These are phyloP conservation scores for Psidium friedrichsthalianum DNA, from an alignment of 345 rosid species.

Conservation along the genomic window DNA sequence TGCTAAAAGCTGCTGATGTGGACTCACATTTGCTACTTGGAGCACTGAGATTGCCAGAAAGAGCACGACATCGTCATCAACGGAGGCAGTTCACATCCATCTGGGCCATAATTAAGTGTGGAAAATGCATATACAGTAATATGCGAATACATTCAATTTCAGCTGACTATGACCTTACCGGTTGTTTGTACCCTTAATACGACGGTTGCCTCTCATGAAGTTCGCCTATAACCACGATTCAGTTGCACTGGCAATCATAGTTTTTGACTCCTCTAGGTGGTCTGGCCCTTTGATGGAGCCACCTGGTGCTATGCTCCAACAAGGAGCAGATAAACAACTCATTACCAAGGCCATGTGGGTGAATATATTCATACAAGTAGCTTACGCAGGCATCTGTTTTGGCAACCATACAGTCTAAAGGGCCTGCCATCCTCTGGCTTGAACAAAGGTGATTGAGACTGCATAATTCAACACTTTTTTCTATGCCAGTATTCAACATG, in stretches of 20 bases:
- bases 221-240: background rate
- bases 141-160: background rate
- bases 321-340: slow-evolving; percentile 5
- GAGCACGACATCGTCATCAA: background rate
- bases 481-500: slow-evolving; percentile 16
- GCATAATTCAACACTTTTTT: slow-evolving; percentile 17
- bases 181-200: background rate
- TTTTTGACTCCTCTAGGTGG: slow-evolving; percentile 2
- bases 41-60: background rate
- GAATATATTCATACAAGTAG: slow-evolving; percentile 9
- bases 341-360: slow-evolving; percentile 22
- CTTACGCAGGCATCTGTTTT: slow-evolving; percentile 11
- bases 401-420: slow-evolving; percentile 10
- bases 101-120: background rate
- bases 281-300: slow-evolving; percentile 11
- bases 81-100: background rate
- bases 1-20: background rate
- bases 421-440: slow-evolving; percentile 5
- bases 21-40: background rate
- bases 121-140: background rate
- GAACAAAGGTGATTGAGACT: slow-evolving; percentile 5
- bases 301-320: background rate
- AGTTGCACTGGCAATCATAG: background rate
- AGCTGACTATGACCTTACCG: background rate
- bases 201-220: background rate